Conservation (phyloP, 192 early-diverging fungal genomes). For the Coemansia sp. region DNA sequence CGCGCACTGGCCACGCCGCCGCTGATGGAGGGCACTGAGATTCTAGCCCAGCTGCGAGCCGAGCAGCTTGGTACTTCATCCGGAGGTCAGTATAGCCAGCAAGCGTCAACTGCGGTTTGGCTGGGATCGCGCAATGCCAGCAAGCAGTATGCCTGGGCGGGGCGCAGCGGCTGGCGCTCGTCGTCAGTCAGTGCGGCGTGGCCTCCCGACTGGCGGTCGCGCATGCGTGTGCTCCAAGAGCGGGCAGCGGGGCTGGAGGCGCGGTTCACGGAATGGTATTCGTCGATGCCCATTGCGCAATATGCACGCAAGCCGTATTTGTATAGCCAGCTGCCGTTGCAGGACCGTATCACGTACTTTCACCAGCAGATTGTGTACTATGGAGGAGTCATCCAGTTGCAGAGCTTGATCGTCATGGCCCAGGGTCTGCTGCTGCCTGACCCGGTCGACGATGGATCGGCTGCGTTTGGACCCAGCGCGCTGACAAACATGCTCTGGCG, state of each 20-base stretch:
- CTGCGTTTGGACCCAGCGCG: slow-evolving; percentile 28
- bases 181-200: slow-evolving; percentile 27
- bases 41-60: slow-evolving; percentile 31
- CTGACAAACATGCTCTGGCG: slow-evolving; percentile 42
- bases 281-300: slow-evolving; percentile 43
- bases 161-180: slow-evolving; percentile 29
- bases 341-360: slow-evolving; percentile 51
- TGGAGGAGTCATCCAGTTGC: slow-evolving; percentile 50
- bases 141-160: slow-evolving; percentile 15
- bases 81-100: background rate
- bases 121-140: slow-evolving; percentile 29
- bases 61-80: slow-evolving; percentile 16
- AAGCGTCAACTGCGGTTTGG: slow-evolving; percentile 29
- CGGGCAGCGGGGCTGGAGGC: slow-evolving; percentile 29
- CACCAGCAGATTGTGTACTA: slow-evolving; percentile 54
- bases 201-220: slow-evolving; percentile 56
- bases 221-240: slow-evolving; percentile 49
- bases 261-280: slow-evolving; percentile 50
- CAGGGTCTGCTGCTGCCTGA: slow-evolving; percentile 49
- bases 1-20: slow-evolving; percentile 42
- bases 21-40: slow-evolving; percentile 41
- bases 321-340: slow-evolving; percentile 47
- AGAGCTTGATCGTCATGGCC: slow-evolving; percentile 39
- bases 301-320: slow-evolving; percentile 36
- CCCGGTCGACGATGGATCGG: slow-evolving; percentile 24